Conservation (phyloP, 2,329 filamentous ascomycete genomes). For the Mollisia scopiformis region DNA sequence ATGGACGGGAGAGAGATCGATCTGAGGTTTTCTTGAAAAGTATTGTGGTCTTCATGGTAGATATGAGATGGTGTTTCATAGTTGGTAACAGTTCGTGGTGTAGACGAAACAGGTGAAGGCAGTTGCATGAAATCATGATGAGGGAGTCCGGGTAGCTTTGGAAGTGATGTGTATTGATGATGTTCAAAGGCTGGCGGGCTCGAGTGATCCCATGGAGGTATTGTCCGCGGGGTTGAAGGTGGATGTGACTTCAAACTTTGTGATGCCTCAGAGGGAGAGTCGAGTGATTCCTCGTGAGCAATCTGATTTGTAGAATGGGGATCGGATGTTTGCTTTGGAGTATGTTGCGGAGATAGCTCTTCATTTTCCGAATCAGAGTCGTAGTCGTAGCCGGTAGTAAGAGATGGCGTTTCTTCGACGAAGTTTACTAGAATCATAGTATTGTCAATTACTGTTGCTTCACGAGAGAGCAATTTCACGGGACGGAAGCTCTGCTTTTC, state of each 20-base stretch:
- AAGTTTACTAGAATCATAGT: conserved; percentile 16
- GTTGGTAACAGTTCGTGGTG: neutral
- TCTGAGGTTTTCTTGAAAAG: neutral
- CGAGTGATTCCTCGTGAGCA: neutral
- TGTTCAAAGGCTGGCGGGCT: neutral
- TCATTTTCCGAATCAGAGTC: conserved; percentile 3
- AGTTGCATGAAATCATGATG: conserved; percentile 1
- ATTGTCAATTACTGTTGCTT: neutral
- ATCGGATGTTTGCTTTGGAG: neutral
- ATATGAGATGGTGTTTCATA: neutral
- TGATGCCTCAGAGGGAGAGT: neutral
- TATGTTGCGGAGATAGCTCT: neutral
- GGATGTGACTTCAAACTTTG: neutral
- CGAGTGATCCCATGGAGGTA: neutral
- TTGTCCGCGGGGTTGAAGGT: too few species aligned
- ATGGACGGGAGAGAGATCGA: conserved; percentile 7
- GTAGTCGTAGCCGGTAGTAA: conserved; percentile 6
- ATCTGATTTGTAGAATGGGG: neutral
- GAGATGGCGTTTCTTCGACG: conserved; percentile 21
- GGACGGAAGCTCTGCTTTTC: too few species aligned
- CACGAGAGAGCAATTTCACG: too few species aligned
- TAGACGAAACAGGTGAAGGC: conserved; percentile 3
- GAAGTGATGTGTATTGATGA: neutral
- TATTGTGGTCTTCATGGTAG: neutral
- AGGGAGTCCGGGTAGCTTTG: conserved; percentile 1